phyloP scores from a whole-genome alignment of 495 filamentous ascomycete species.

The Xylaria palmicola region DNA sequence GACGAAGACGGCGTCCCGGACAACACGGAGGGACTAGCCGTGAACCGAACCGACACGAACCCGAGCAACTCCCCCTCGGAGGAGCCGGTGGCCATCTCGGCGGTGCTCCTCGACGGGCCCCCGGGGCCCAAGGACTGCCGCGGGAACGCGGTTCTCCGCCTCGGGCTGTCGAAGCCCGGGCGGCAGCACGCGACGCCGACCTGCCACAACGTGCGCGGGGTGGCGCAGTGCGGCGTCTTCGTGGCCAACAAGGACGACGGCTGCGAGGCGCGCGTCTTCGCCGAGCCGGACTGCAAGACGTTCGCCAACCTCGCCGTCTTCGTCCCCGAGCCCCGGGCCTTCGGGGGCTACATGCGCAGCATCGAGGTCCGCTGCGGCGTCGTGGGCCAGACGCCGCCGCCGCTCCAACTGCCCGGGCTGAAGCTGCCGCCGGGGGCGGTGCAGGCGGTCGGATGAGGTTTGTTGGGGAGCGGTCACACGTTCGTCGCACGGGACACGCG shows the following conservation, averaged over 20 bases:
- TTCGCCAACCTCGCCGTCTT: constrained; percentile 44
- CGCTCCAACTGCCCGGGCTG: constrained; percentile 25
- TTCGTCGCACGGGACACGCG: too few relatives aligned
- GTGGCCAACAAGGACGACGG: constrained; percentile 37
- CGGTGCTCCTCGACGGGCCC: constrained; percentile 36
- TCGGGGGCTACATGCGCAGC: constrained; percentile 38
- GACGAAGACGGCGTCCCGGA: constrained; percentile 13
- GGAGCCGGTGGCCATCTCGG: constrained; percentile 29
- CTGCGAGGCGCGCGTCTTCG: constrained; percentile 42
- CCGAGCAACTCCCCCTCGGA: constrained; percentile 19
- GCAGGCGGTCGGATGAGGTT: constrained; percentile 21
- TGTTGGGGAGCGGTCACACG: neutral
- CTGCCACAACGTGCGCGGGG: constrained; percentile 35
- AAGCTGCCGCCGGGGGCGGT: constrained; percentile 23
- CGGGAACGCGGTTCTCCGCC: constrained; percentile 27
- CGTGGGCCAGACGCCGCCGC: constrained; percentile 22
- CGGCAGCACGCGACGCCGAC: constrained; percentile 20
- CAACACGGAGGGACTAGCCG: constrained; percentile 34
- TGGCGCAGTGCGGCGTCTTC: constrained; percentile 38
- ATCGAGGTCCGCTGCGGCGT: constrained; percentile 38
- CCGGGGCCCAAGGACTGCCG: constrained; percentile 39
- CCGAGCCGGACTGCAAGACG: constrained; percentile 33
- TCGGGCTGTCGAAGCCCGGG: constrained; percentile 29
- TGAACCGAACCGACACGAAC: constrained; percentile 29
- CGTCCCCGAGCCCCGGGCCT: constrained; percentile 32